These are phyloP conservation scores for Stenocarpella maydis DNA, from an alignment of 2,329 filamentous ascomycete genomes.

Conservation along the genomic window DNA sequence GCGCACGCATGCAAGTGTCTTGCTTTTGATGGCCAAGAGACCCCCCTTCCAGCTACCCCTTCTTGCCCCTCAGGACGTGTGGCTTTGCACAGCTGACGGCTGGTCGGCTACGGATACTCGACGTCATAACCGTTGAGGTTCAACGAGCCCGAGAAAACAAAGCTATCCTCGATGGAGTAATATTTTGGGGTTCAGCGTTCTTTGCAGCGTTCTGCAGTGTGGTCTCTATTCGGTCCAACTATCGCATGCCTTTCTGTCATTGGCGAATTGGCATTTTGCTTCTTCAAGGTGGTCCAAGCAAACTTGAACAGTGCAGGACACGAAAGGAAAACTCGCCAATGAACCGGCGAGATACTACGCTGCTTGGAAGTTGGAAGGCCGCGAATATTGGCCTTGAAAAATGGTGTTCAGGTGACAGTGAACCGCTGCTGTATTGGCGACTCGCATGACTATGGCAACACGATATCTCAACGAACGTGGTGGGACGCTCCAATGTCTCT, in stretches of 20 bases:
- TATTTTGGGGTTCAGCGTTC: neutral
- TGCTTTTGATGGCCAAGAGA: conserved; percentile 7
- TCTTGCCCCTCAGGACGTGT: neutral
- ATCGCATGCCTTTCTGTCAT: neutral
- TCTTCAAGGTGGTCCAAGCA: neutral
- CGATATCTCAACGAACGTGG: neutral
- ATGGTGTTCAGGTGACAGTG: neutral
- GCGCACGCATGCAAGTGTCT: conserved; percentile 7
- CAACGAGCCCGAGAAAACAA: conserved; percentile 6
- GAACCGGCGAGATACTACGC: neutral
- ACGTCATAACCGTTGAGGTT: conserved; percentile 17
- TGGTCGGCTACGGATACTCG: neutral
- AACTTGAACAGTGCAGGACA: no score
- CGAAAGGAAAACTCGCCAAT: neutral
- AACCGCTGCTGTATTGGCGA: neutral
- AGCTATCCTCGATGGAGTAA: neutral
- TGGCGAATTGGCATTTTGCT: neutral
- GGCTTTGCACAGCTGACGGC: neutral
- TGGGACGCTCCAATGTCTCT: neutral
- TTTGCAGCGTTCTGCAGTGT: neutral
- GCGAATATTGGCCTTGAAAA: neutral
- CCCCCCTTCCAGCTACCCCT: neutral
- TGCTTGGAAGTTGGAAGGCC: neutral
- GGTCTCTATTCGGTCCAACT: neutral
- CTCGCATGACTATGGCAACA: neutral